A percentile compares a stretch with the other conserved stretches of the same genome.
phyloP scores from a whole-genome alignment of 1,139 yeast species.

The Debaryomyces sp. region DNA sequence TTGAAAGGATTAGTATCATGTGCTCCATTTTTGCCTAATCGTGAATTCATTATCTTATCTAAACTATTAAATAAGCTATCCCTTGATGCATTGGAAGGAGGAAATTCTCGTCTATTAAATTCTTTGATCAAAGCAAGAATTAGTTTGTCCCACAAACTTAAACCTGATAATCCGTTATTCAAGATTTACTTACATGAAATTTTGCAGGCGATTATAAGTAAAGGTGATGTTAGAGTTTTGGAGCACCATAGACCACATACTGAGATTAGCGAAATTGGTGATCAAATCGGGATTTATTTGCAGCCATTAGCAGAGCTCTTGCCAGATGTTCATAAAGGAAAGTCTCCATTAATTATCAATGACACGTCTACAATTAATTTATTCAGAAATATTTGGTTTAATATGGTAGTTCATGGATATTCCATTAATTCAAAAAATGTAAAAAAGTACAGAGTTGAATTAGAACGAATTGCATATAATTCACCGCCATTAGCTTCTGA shows the following conservation, averaged over 20 bases:
- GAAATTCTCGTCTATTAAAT: conserved; percentile 34
- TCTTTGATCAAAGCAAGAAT: conserved; percentile 52
- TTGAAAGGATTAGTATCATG: conserved; percentile 60
- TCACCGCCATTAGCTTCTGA: conserved; percentile 95
- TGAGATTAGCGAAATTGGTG: conserved; percentile 78
- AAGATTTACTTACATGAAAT: conserved; percentile 64
- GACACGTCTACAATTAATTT: conserved; percentile 54
- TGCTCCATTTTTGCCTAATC: conserved; percentile 59
- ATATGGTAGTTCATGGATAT: conserved; percentile 90
- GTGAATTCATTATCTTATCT: conserved; percentile 59
- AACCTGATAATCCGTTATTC: conserved; percentile 50
- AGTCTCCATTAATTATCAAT: conserved; percentile 36
- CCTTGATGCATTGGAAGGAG: conserved; percentile 36
- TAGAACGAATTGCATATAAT: conserved; percentile 77
- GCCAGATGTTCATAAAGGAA: conserved; percentile 56
- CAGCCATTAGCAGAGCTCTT: conserved; percentile 76
- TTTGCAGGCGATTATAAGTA: conserved; percentile 65
- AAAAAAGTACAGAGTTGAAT: conserved; percentile 44
- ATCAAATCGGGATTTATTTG: conserved; percentile 67
- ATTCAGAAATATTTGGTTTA: conserved; percentile 93
- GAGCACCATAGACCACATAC: conserved; percentile 83
- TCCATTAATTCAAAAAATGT: conserved; percentile 61
- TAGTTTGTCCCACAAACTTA: conserved; percentile 52
- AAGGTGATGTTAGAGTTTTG: conserved; percentile 79
- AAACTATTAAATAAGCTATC: conserved; percentile 47